Conservation (phyloP, 441 rosid genomes). For the Eugenia klotzschiana region DNA sequence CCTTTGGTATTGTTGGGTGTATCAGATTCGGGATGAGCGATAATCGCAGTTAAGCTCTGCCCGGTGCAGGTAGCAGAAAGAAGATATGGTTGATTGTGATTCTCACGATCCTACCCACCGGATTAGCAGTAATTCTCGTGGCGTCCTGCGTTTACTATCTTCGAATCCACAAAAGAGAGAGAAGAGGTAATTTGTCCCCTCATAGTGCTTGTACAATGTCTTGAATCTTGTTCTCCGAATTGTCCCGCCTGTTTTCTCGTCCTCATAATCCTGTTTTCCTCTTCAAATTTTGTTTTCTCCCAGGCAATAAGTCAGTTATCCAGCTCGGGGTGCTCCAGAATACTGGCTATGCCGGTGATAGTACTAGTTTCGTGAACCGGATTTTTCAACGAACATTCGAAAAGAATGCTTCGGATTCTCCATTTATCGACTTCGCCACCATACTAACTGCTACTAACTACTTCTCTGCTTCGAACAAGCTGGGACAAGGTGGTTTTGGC, state of each 20-base stretch:
- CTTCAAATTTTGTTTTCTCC: background rate
- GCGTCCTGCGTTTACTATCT: background rate
- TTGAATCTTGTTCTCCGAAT: background rate
- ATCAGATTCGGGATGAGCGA: background rate
- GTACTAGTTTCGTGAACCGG: background rate
- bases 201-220: background rate
- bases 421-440: background rate
- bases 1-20: background rate
- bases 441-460: slow-evolving; percentile 23
- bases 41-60: background rate
- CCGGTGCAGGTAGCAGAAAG: slow-evolving; percentile 3
- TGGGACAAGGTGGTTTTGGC: slow-evolving; percentile 53
- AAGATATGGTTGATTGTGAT: slow-evolving; percentile 3
- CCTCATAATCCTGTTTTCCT: background rate
- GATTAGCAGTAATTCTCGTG: background rate
- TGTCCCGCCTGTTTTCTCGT: background rate
- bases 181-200: background rate
- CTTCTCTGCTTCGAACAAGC: slow-evolving; percentile 34
- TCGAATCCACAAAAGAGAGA: background rate
- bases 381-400: background rate
- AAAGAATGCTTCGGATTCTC: background rate
- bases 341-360: background rate
- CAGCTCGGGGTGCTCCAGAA: background rate
- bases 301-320: background rate
- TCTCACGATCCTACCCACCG: background rate